Evolutionary conservation across 805 yeast species (phyloP), one percentile per base, ranked within the genome.

Genomic region (Candida hungchunana): DNA sequence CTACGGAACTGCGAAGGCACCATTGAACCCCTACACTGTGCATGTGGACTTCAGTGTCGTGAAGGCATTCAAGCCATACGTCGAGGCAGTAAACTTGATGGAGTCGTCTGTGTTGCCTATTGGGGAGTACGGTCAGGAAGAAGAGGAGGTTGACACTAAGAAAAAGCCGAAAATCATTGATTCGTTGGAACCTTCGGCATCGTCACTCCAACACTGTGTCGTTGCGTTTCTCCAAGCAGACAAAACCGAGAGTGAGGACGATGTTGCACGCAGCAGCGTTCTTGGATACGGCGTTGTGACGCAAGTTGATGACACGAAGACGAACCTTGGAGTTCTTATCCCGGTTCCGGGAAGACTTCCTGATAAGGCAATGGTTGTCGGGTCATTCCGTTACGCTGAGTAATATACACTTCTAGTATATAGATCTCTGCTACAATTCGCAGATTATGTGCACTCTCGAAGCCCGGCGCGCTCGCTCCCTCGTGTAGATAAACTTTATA

Each of bases 261-360:
- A 68, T 4, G 63, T 82, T 15, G 50, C 59, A 2, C 64, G 71
- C 37, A 62, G 85, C 5, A 70, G 82, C 34, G 79, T 86, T 0
- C 55, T 85, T 45, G 97, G 98, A 0, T 90, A 77, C 60, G 84
- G 81, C 78, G 55, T 53, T 9, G 27, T 50, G 9, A 62, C 69
- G 6, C 59, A 62, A 43, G 84, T 78, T 16, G 95, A 89, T 51
- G 97, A 90, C 44, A 63, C 74, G 12, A 80, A 79, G 51, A 70
- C 73, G 12, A 81, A 75, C 47, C 53, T 85, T 37, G 80, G 80
- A 50, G 67, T 93, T 7, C 65, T 90, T 43, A 67, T 88, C 43
- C 97, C 99, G 0, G 82, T 86, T 5, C 96, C 96, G 3, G 94
- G 95, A 1, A 65, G 80, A 26, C 63, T 89, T 17, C 98, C 98